phyloP scores from a whole-genome alignment of 208 protist species.

The Trypanosoma melophagium region DNA sequence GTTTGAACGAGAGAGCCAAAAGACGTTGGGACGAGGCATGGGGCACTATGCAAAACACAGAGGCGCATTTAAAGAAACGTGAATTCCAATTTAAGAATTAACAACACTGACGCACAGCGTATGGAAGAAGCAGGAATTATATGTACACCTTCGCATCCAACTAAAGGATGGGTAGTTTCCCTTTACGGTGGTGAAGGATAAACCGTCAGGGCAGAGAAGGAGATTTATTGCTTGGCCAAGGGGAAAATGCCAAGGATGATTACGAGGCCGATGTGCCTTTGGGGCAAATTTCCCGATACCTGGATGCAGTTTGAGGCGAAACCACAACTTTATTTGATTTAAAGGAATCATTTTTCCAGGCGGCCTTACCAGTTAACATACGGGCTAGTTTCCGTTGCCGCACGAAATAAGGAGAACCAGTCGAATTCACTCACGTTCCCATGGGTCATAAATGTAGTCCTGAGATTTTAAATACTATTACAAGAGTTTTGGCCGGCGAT shows the following conservation, averaged over 20 bases:
- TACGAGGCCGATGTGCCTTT: constrained; percentile 12
- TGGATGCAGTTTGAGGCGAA: constrained; percentile 6
- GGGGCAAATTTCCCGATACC: constrained; percentile 7
- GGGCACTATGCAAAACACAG: background rate
- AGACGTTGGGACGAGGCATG: constrained; percentile 10
- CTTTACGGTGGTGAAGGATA: background rate
- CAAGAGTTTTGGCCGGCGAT: no score
- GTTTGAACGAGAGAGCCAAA: no score
- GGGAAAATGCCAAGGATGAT: background rate
- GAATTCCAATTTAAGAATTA: background rate
- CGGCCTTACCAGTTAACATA: background rate
- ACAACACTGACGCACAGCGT: background rate
- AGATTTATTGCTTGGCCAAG: constrained; percentile 7
- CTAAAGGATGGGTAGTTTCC: constrained; percentile 9
- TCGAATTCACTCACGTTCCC: no score
- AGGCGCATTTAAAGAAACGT: background rate
- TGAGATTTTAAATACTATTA: no score
- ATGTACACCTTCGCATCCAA: background rate
- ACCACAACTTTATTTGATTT: constrained; percentile 8
- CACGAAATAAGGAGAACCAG: no score
- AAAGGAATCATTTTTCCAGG: constrained; percentile 1
- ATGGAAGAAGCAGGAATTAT: constrained; percentile 4
- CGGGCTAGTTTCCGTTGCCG: background rate
- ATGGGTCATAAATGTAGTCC: no score
- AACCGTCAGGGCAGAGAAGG: background rate